Percentiles rank a stretch among this genome's conserved stretches.
Conservation (phyloP, 331 rosid species). For the Pyracantha coccinea region DNA sequence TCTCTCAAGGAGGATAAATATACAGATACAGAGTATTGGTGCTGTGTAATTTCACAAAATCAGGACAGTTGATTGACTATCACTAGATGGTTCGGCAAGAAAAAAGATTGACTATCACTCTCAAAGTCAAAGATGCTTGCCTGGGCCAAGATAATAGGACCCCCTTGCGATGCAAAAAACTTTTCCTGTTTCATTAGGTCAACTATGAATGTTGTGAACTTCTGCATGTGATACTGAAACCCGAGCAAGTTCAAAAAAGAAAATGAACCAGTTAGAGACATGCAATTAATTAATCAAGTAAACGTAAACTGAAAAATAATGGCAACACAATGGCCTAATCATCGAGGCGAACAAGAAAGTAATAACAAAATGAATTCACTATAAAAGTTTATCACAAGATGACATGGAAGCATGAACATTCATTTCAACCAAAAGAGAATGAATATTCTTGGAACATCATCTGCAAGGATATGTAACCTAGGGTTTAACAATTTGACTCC, state of each 20-base stretch:
- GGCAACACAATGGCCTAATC: neutral
- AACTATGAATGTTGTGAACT: slow-evolving; percentile 71
- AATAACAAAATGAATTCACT: neutral
- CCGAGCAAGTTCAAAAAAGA: slow-evolving; percentile 5
- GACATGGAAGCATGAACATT: too few relatives aligned
- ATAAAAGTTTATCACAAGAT: neutral
- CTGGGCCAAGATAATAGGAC: slow-evolving; percentile 94
- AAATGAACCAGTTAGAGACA: slow-evolving; percentile 18
- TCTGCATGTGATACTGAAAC: slow-evolving; percentile 78
- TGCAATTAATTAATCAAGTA: neutral
- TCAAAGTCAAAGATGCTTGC: slow-evolving; percentile 38
- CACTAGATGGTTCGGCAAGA: neutral
- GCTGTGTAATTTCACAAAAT: neutral
- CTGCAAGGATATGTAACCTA: neutral
- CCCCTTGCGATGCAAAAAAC: slow-evolving; percentile 84
- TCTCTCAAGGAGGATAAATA: neutral
- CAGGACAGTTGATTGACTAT: neutral
- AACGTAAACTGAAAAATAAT: neutral
- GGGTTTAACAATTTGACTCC: slow-evolving; percentile 7
- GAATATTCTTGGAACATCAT: neutral
- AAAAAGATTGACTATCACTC: neutral
- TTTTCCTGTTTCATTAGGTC: slow-evolving; percentile 88
- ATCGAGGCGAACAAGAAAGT: neutral
- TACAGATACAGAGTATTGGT: neutral
- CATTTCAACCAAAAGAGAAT: too few relatives aligned